Conservation (phyloP, 768 basidiomycete genomes). For the Calvatia gigantea region DNA sequence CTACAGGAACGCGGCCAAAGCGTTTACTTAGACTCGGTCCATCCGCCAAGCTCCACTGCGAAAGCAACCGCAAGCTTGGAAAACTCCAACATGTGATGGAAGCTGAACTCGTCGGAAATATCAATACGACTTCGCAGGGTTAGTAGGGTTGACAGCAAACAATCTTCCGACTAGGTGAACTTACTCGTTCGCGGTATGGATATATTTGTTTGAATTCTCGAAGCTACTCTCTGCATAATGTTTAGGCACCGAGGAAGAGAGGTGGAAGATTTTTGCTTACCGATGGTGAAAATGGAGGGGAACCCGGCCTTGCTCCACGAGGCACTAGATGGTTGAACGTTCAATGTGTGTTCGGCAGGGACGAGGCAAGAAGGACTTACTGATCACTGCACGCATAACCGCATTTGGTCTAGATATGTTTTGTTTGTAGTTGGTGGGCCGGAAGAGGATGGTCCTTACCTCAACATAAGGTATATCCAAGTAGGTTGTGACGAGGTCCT, state of each 20-base stretch:
- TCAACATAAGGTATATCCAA: constrained; percentile 80
- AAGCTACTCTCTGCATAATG: constrained; percentile 57
- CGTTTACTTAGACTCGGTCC: constrained; percentile 26
- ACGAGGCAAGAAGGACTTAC: constrained; percentile 37
- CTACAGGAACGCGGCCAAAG: neutral
- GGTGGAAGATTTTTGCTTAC: constrained; percentile 34
- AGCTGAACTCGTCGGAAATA: constrained; percentile 85
- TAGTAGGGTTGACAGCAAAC: constrained; percentile 12
- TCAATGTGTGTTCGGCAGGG: constrained; percentile 27
- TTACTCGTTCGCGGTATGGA: constrained; percentile 80
- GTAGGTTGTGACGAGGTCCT: constrained; percentile 71
- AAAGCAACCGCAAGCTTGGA: constrained; percentile 81
- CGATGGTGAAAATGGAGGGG: constrained; percentile 80
- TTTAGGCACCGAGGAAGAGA: constrained; percentile 14
- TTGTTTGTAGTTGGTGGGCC: constrained; percentile 13
- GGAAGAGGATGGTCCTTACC: constrained; percentile 24
- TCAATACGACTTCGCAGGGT: constrained; percentile 64
- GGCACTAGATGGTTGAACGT: constrained; percentile 39
- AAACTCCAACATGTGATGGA: constrained; percentile 86
- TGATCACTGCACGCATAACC: constrained; percentile 95
- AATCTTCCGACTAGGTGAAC: constrained; percentile 25
- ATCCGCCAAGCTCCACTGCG: constrained; percentile 70
- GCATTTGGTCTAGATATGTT: constrained; percentile 65
- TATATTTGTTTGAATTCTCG: constrained; percentile 76
- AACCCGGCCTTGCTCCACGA: constrained; percentile 88